Percentiles rank a stretch among this genome's conserved stretches.
These are phyloP conservation scores for Colletotrichum noveboracense DNA, from an alignment of 2,329 filamentous ascomycete genomes.

Conservation along the genomic window DNA sequence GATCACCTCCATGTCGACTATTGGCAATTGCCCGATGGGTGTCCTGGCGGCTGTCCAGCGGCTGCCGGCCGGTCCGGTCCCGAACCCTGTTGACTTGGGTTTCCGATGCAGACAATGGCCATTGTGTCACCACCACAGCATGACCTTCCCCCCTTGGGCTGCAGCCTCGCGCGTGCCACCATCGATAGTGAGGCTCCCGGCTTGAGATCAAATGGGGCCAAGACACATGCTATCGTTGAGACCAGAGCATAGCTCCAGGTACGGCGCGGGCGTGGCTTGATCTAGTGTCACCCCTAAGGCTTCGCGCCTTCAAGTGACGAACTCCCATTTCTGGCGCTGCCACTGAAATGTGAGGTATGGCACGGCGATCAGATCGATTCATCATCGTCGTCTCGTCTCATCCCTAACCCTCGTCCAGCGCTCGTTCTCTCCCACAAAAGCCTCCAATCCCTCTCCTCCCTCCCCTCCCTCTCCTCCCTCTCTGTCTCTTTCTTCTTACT, in stretches of 20 bases:
- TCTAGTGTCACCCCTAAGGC: not conserved
- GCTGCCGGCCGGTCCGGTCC: not conserved
- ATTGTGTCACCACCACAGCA: not conserved
- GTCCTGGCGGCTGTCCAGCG: not conserved
- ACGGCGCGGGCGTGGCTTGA: not conserved
- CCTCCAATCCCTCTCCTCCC: not conserved
- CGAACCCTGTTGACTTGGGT: not conserved
- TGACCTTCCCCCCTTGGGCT: not conserved
- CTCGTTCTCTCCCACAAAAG: not conserved
- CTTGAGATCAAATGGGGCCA: not conserved
- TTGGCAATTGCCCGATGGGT: not conserved
- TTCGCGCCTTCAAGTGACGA: conserved; percentile 2
- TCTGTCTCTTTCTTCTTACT: not conserved
- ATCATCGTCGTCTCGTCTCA: not conserved
- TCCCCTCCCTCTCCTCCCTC: not conserved
- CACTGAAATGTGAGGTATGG: not conserved
- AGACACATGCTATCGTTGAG: not conserved
- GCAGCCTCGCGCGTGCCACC: not conserved
- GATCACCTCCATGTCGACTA: not conserved
- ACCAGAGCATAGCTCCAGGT: not conserved
- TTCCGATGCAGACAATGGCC: not conserved
- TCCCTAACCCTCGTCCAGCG: not conserved
- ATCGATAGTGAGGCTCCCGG: not conserved
- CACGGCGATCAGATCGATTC: not conserved
- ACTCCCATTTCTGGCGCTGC: not conserved